Conservation (phyloP, 352 stramenopile genomes). For the Globisporangium apiculatum region DNA sequence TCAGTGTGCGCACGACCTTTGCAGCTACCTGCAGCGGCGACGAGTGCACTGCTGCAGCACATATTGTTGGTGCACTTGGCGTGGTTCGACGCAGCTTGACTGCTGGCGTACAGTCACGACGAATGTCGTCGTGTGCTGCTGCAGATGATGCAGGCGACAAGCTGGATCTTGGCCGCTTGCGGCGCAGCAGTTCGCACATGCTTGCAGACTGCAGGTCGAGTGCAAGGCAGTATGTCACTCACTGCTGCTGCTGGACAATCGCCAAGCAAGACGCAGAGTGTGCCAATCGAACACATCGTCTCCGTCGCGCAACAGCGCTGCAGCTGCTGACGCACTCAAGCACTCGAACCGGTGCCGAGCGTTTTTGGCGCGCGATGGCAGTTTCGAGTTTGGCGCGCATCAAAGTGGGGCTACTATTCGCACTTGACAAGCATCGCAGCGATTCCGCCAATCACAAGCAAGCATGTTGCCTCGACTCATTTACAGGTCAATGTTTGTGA, state of each 20-base stretch:
- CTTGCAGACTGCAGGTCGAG: not conserved
- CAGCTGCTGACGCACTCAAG: not conserved
- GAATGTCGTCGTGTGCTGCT: not conserved
- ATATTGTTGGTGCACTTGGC: not conserved
- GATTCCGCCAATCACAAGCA: constrained; percentile 27
- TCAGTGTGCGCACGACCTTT: not conserved
- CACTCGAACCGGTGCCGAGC: not conserved
- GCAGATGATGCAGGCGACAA: not conserved
- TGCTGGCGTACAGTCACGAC: not conserved
- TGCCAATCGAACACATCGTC: not conserved
- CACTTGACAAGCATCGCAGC: constrained; percentile 4
- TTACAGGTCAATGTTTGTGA: too few species aligned
- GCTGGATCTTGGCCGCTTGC: constrained; percentile 10
- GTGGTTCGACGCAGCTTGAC: constrained; percentile 1
- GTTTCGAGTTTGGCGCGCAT: not conserved
- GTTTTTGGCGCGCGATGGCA: not conserved
- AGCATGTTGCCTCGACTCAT: too few species aligned
- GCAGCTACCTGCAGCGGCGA: constrained; percentile 3
- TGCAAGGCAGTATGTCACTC: not conserved
- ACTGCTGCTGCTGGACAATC: too few species aligned
- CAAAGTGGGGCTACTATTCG: constrained; percentile 5
- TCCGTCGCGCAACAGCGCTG: not conserved
- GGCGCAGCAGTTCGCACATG: constrained; percentile 11
- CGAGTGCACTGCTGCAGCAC: not conserved
- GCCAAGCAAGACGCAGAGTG: not conserved